These are phyloP conservation scores for Acmispon strigosus DNA, from an alignment of 306 rosid species.

Conservation along the genomic window DNA sequence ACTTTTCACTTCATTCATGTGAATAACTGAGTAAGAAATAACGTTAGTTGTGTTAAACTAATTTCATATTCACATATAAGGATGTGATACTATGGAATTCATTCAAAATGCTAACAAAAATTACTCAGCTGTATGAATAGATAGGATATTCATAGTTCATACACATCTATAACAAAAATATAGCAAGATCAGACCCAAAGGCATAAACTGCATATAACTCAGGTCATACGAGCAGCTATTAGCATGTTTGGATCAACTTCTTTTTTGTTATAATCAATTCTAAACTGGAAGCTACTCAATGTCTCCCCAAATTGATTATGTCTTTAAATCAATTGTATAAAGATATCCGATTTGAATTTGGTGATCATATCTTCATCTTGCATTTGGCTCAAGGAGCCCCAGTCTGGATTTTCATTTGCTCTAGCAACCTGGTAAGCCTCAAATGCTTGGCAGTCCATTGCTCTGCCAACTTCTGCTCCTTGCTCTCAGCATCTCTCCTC, in stretches of 20 bases:
- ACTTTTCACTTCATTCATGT: no score
- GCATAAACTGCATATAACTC: not conserved
- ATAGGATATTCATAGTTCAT: conserved; percentile 13
- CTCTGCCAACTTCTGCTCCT: conserved; percentile 91
- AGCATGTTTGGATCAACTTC: no score
- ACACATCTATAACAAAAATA: conserved; percentile 13
- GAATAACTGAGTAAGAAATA: no score
- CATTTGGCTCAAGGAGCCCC: conserved; percentile 55
- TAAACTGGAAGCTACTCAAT: no score
- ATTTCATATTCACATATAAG: not conserved
- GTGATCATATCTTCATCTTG: conserved; percentile 29
- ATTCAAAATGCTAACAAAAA: conserved; percentile 5
- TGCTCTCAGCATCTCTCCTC: conserved; percentile 80
- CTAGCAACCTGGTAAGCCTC: conserved; percentile 67
- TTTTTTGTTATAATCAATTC: no score
- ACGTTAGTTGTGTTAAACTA: no score
- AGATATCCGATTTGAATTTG: not conserved
- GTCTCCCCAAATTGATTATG: no score
- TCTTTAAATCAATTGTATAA: no score
- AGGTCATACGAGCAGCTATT: conserved; percentile 1
- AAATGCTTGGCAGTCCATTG: conserved; percentile 86
- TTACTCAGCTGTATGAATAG: conserved; percentile 10
- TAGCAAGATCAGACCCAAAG: conserved; percentile 11
- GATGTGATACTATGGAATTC: not conserved
- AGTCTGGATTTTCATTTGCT: conserved; percentile 66